A percentile compares a stretch with the other conserved stretches of the same genome.
Evolutionary conservation across 495 filamentous ascomycete genomes (phyloP).

Genomic region (Umbilicaria muhlenbergii): DNA sequence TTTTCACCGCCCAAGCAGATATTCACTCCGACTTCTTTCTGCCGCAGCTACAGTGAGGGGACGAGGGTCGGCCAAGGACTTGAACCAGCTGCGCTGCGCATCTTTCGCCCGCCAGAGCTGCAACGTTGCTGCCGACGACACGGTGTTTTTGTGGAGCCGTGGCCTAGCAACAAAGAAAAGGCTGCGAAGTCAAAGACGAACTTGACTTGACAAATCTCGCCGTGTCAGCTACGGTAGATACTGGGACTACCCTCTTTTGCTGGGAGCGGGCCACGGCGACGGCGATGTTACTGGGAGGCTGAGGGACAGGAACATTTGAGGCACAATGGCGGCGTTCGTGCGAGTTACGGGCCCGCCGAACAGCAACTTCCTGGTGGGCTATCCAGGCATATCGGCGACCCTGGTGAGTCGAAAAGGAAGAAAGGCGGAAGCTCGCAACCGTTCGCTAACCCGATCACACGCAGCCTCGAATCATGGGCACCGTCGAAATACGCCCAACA

Average conservation of each 20-base stretch:
- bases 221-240: too few species aligned
- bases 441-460: background rate
- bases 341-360: slow-evolving; percentile 96
- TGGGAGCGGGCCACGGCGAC: background rate
- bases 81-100: too few species aligned
- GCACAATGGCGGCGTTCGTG: slow-evolving; percentile 74
- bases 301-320: slow-evolving; percentile 6
- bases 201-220: too few species aligned
- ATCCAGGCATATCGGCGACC: slow-evolving; percentile 95
- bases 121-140: too few species aligned
- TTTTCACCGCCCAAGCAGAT: too few species aligned
- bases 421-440: background rate
- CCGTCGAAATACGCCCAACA: slow-evolving; percentile 87
- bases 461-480: slow-evolving; percentile 90
- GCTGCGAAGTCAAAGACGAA: too few species aligned
- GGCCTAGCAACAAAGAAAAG: too few species aligned
- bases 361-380: slow-evolving; percentile 90
- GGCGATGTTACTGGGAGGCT: background rate
- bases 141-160: too few species aligned
- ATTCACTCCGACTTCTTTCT: too few species aligned
- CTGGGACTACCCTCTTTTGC: background rate
- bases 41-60: too few species aligned
- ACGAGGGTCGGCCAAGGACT: too few species aligned
- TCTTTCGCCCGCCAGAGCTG: too few species aligned
- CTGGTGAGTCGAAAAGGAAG: slow-evolving; percentile 44